Percentiles rank a stretch among this genome's conserved stretches.
Conservation (phyloP, 306 rosid species). For the Pyrus communis region DNA sequence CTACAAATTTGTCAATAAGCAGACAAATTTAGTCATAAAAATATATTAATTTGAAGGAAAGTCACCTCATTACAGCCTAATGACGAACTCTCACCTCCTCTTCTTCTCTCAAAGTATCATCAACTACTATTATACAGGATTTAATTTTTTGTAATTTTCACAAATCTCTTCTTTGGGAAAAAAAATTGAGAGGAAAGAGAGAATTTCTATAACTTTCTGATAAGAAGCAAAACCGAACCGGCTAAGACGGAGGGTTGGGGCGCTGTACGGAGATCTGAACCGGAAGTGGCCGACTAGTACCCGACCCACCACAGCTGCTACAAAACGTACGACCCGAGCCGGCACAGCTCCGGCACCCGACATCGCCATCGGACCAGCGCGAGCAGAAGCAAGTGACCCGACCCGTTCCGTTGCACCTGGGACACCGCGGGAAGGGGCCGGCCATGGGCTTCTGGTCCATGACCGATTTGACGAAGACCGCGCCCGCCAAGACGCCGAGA, state of each 20-base stretch:
- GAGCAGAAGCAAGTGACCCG: conserved; percentile 71
- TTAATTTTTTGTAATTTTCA: not conserved
- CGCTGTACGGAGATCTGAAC: conserved; percentile 46
- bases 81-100: conserved; percentile 4
- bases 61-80: conserved; percentile 18
- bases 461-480: conserved; percentile 64
- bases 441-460: conserved; percentile 88
- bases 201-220: not conserved
- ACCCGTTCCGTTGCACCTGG: conserved; percentile 79
- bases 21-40: conserved; percentile 3
- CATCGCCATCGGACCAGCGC: conserved; percentile 92
- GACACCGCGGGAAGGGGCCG: conserved; percentile 69
- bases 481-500: conserved; percentile 78
- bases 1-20: not conserved
- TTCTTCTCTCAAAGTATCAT: conserved; percentile 18
- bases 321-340: conserved; percentile 80
- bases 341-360: conserved; percentile 70
- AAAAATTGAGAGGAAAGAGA: not conserved
- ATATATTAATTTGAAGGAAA: conserved; percentile 1
- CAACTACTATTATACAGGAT: conserved; percentile 15
- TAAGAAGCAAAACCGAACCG: conserved; percentile 8
- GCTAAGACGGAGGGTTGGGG: conserved; percentile 39
- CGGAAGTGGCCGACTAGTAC: conserved; percentile 81
- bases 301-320: conserved; percentile 78
- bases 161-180: not conserved